Evolutionary conservation across 495 filamentous ascomycete genomes (phyloP).

Genomic region (Lophiostoma macrostomum): DNA sequence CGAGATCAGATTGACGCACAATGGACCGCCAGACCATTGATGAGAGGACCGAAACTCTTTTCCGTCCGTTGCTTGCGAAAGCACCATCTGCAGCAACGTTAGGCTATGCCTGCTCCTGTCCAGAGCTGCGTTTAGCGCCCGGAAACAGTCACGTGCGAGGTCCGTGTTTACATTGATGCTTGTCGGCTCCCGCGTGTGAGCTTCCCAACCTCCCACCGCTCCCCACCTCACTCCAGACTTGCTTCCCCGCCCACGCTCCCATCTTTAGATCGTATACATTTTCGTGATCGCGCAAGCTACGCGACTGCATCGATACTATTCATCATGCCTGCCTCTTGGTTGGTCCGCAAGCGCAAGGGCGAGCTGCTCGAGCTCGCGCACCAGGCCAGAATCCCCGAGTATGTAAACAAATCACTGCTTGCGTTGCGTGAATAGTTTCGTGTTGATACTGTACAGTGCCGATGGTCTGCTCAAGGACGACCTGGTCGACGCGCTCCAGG

Average conservation of each 20-base stretch:
- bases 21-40: neutral
- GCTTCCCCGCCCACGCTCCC: neutral
- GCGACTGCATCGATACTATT: constrained; percentile 41
- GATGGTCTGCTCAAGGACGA: constrained; percentile 74
- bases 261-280: constrained; percentile 8
- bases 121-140: constrained; percentile 7
- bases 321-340: constrained; percentile 65
- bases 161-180: constrained; percentile 18
- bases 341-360: constrained; percentile 78
- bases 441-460: constrained; percentile 49
- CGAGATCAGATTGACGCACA: neutral
- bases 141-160: constrained; percentile 11
- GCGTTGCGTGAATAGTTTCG: constrained; percentile 24
- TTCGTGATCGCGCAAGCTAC: constrained; percentile 46
- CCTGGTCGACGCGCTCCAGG: constrained; percentile 72
- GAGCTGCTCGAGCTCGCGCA: constrained; percentile 75
- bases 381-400: constrained; percentile 71
- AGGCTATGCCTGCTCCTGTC: constrained; percentile 11
- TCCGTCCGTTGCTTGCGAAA: neutral
- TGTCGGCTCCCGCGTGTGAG: constrained; percentile 2
- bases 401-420: constrained; percentile 33
- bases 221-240: constrained; percentile 8
- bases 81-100: constrained; percentile 5
- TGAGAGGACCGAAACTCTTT: neutral
- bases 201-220: neutral